Conservation (phyloP, 2,329 filamentous ascomycete species). For the Knoxdaviesia capensis region DNA sequence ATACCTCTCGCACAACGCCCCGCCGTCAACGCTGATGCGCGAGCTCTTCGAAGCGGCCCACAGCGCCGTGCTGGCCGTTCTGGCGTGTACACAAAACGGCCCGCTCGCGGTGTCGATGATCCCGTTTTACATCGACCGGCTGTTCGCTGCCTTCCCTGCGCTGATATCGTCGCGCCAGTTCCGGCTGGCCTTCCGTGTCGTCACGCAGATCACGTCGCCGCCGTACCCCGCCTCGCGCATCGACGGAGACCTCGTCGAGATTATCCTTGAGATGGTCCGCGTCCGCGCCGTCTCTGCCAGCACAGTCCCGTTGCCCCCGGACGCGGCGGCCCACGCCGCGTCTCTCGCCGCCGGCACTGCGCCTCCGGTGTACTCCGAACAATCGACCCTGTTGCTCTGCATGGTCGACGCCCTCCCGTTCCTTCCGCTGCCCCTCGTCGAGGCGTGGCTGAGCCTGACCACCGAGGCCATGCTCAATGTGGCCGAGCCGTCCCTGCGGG, state of each 20-base stretch:
- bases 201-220: slow-evolving; percentile 64
- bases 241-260: slow-evolving; percentile 62
- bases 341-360: slow-evolving; percentile 4
- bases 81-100: slow-evolving; percentile 62
- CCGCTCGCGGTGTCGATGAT: slow-evolving; percentile 49
- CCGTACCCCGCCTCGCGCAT: slow-evolving; percentile 54
- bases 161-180: slow-evolving; percentile 73
- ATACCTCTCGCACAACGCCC: slow-evolving; percentile 37
- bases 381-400: slow-evolving; percentile 55
- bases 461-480: slow-evolving; percentile 49
- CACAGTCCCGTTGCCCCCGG: slow-evolving; percentile 18
- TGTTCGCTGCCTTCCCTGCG: slow-evolving; percentile 61
- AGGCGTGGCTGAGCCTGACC: slow-evolving; percentile 61
- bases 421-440: slow-evolving; percentile 46
- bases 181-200: slow-evolving; percentile 66
- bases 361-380: slow-evolving; percentile 40
- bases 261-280: slow-evolving; percentile 57
- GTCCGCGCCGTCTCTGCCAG: slow-evolving; percentile 38
- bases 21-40: slow-evolving; percentile 23
- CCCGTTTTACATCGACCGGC: slow-evolving; percentile 65
- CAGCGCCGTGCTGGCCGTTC: slow-evolving; percentile 57
- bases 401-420: slow-evolving; percentile 63
- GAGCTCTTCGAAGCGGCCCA: slow-evolving; percentile 76
- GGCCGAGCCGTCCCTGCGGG: slow-evolving; percentile 37
- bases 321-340: slow-evolving; percentile 5